Evolutionary conservation across 257 asterid species (phyloP), one percentile per base, ranked within the genome.

Genomic region (Solanum ossicruentum): DNA sequence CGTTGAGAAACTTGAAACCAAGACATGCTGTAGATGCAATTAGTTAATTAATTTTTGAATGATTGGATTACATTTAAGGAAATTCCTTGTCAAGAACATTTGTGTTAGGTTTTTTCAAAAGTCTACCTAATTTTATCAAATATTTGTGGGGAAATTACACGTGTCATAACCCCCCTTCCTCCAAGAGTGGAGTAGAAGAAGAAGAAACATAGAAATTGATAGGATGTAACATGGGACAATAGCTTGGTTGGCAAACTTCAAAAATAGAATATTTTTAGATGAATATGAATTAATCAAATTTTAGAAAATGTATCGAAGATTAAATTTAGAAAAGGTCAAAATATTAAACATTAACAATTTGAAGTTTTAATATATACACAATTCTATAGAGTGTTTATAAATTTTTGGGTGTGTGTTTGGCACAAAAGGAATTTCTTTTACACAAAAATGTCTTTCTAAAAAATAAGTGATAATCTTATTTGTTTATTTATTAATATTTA

Each of bases 271-370:
- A 10, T 60, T n/a, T 1, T 1, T n/a, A 0, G 4, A 0, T 0
- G 0, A n/a, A 60, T 60, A 5, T 10, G 8, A 60, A 10, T 60
- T 60, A n/a, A 60, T 60, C 7, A 5, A 0, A 60, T 2, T 45
- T 4, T 7, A n/a, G 10, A 60, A 10, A 0, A 60, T n/a, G 0
- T n/a, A 60, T 58, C 0, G 8, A n/a, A 0, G 3, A n/a, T 4
- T 1, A 10, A n/a, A 58, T 10, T 58, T 9, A 3, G 9, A 58
- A 58, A 10, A 20, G 36, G 3, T 3, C 10, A 1, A 43, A 54
- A 58, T 20, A 58, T 28, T n/a, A 58, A 8, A 10, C 15, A 60
- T n/a, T 28, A 60, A n/a, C 15, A 4, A 60, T 60, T 60, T n/a
- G 8, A 60, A 60, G 32, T 7, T 60, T 60, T n/a, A n/a, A n/a